Evolutionary conservation across 768 basidiomycete species (phyloP), one percentile per base, ranked within the genome.

Genomic region (Cystobasidium onofrii): DNA sequence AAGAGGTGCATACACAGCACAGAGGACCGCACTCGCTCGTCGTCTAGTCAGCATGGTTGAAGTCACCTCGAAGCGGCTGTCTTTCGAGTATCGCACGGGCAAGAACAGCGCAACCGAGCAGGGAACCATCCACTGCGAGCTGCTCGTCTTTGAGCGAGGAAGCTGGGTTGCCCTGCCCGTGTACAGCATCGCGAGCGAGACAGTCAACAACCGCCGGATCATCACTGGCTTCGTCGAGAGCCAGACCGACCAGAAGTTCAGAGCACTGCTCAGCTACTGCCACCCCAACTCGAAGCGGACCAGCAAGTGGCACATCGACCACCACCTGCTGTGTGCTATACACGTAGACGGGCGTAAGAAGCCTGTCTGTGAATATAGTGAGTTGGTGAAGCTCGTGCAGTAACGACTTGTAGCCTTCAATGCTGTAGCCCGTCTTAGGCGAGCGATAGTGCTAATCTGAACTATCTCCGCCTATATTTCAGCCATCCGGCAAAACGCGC

Each of bases 161-260:
- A 46, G 41, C 44, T 67, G 65, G 65, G 65, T 67, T 2, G 23
- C 43, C 10, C 44, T 67, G 50, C 65, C 65, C n/a, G 46, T 67
- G 36, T 67, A 67, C 34, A 29, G 44, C 43, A 46, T 52, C 3
- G 44, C 43, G 54, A 31, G 44, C 50, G 31, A 54, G n/a, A 29
- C 23, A 34, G 41, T n/a, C 25, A 29, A 27, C 17, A 18, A 20
- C 4, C 36, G 65, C 31, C 31, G 17, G 44, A 46, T 31, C 65
- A 33, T 67, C 65, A 46, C 65, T 52, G 65, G 65, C 27, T 67
- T 52, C 29, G 46, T 67, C 65, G 65, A 67, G 29, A 67, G 65
- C 23, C 39, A n/a, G 27, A 36, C 39, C 13, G 34, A 67, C 34
- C 41, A 50, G 34, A 46, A 54, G 65, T 67, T 67, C 65, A 67